Evolutionary conservation across 2,329 filamentous ascomycete species (phyloP).

Genomic region (Fusarium redolens): DNA sequence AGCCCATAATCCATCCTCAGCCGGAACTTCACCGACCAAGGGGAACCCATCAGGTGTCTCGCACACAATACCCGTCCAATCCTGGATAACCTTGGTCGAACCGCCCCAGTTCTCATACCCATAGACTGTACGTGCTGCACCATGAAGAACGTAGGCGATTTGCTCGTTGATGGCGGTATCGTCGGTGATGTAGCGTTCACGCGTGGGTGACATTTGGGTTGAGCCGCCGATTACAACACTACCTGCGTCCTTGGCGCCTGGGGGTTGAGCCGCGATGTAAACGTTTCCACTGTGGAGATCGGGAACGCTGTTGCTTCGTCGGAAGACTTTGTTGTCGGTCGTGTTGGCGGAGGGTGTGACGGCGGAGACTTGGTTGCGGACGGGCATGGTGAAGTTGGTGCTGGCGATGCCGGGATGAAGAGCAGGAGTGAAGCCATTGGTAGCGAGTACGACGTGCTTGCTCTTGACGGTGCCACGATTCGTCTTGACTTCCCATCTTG

Average conservation of each 20-base stretch:
- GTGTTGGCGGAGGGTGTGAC: conserved; percentile 5
- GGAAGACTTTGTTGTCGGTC: not conserved
- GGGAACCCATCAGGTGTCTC: conserved; percentile 23
- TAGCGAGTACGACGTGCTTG: conserved; percentile 25
- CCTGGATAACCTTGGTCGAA: conserved; percentile 15
- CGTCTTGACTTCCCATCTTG: conserved; percentile 21
- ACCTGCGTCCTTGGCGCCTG: conserved; percentile 7
- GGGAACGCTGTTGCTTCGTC: conserved; percentile 9
- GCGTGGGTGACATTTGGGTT: conserved; percentile 17
- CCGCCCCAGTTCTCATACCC: conserved; percentile 23
- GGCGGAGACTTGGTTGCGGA: conserved; percentile 17
- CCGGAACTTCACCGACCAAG: conserved; percentile 16
- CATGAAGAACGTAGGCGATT: conserved; percentile 8
- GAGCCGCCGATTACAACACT: conserved; percentile 19
- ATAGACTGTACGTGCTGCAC: conserved; percentile 13
- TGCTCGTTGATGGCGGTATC: conserved; percentile 24
- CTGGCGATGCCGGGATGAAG: conserved; percentile 15
- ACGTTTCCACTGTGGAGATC: conserved; percentile 24
- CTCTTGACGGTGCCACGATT: conserved; percentile 19
- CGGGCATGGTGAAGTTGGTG: conserved; percentile 29
- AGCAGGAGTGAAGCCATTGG: conserved; percentile 24
- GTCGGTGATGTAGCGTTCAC: conserved; percentile 5
- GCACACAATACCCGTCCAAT: conserved; percentile 23
- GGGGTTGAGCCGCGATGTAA: conserved; percentile 20
- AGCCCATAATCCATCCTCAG: conserved; percentile 25